Conservation (phyloP, 495 filamentous ascomycete species). For the Podospora australis region DNA sequence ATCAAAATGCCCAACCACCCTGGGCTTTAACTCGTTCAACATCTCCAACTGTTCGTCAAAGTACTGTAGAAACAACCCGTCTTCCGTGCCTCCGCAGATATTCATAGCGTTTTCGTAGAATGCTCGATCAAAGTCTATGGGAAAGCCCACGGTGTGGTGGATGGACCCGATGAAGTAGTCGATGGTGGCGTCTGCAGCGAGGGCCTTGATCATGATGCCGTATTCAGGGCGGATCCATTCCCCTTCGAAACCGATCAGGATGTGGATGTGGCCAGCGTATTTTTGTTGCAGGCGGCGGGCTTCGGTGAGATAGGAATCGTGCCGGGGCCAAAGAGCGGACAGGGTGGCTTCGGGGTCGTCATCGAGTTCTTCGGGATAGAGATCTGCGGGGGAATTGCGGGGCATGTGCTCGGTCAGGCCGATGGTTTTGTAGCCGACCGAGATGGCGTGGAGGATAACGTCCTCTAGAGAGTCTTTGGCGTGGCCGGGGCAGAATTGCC, state of each 20-base stretch:
- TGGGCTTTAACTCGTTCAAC: slow-evolving; percentile 64
- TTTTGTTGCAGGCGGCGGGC: slow-evolving; percentile 61
- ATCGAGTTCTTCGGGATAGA: slow-evolving; percentile 79
- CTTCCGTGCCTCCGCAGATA: slow-evolving; percentile 46
- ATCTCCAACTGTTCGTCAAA: slow-evolving; percentile 83
- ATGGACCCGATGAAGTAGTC: slow-evolving; percentile 90
- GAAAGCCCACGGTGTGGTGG: slow-evolving; percentile 77
- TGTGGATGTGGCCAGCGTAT: slow-evolving; percentile 64
- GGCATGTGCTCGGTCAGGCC: slow-evolving; percentile 98
- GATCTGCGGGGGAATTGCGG: slow-evolving; percentile 60
- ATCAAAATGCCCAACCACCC: slow-evolving; percentile 90
- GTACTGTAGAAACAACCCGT: slow-evolving; percentile 68
- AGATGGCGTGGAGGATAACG: slow-evolving; percentile 73
- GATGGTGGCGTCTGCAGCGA: slow-evolving; percentile 55
- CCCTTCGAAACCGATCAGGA: slow-evolving; percentile 85
- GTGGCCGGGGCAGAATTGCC: slow-evolving; percentile 90
- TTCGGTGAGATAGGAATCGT: slow-evolving; percentile 65
- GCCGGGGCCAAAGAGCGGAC: slow-evolving; percentile 43
- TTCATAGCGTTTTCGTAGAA: slow-evolving; percentile 44
- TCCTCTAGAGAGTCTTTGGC: slow-evolving; percentile 78
- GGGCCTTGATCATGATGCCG: slow-evolving; percentile 45
- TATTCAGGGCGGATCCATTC: slow-evolving; percentile 78
- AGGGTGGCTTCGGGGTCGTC: slow-evolving; percentile 32
- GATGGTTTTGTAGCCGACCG: slow-evolving; percentile 69
- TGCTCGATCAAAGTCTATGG: slow-evolving; percentile 76